Evolutionary conservation across 129 eudicot species (phyloP), one percentile per base, ranked within the genome.

Genomic region (Centrapalus pauciflorus): DNA sequence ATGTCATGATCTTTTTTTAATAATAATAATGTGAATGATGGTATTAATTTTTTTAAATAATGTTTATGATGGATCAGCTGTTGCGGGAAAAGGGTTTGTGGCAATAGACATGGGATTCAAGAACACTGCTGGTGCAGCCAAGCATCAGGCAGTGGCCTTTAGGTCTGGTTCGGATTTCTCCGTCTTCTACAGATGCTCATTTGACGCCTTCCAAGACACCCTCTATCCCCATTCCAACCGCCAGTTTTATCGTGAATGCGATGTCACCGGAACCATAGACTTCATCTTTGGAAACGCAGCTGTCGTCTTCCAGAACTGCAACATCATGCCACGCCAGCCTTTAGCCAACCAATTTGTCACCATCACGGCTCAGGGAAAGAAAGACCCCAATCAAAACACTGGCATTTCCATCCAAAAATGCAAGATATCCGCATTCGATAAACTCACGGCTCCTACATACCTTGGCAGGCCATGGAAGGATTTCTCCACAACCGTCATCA

Each of bases 261-360:
- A 80, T 63, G 70, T 90, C 17, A 77, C 77, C 0, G 97, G 97
- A 19, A 90, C 97, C 45, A 70, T 90, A 38, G 95, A 90, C 71
- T 90, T 90, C 78, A 90, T 90, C 7, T 90, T 90, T 21, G 97
- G 97, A 28, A 87, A 84, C 54, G 80, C 95, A 1, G 97, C 95
- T 0, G 97, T 81, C 4, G 92, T 90, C 3, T 74, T 78, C 67
- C 96, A 89, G 49, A 76, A 61, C 52, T 89, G 96, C 80, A 80
- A 82, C 62, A 85, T 89, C 10, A 35, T 51, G 51, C 87, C 93
- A 0, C 80, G 91, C 0, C 93, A 80, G 38, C 89, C 93, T 0
- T 7, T 77, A 51, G 21, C 83, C 7, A 72, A 71, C 55, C 93
- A 85, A 33, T 82, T 83, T 27, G 84, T 71, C 32, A 89, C 93